Conservation (phyloP, 2,329 filamentous ascomycete genomes). For the Fusarium sp. region DNA sequence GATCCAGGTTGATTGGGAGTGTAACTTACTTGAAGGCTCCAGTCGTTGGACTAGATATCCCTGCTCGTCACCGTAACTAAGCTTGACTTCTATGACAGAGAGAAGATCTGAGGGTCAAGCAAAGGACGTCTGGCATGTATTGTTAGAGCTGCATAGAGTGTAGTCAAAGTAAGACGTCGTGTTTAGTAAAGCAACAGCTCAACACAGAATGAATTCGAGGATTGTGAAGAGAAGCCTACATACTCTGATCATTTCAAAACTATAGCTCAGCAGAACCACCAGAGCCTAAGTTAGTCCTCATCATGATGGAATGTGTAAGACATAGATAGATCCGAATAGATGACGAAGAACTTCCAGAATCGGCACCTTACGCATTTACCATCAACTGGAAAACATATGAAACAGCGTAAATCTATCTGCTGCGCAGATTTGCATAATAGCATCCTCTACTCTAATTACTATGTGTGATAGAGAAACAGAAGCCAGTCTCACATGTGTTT, state of each 20-base stretch:
- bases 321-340: background rate
- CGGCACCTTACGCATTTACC: background rate
- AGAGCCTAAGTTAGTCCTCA: background rate
- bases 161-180: conserved; percentile 6
- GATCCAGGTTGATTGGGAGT: background rate
- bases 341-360: background rate
- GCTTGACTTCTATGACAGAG: background rate
- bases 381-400: background rate
- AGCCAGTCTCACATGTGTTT: background rate
- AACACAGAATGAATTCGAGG: background rate
- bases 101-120: background rate
- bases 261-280: background rate
- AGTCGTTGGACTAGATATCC: conserved; percentile 3
- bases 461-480: background rate
- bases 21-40: background rate
- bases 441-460: background rate
- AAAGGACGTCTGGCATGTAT: background rate
- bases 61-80: background rate
- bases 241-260: background rate
- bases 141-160: background rate
- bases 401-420: background rate
- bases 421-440: background rate
- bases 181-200: conserved; percentile 7
- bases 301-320: conserved; percentile 6
- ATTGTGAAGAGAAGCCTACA: background rate